Conservation (phyloP, 2,329 filamentous ascomycete genomes). For the Aureobasidium leucospermi region DNA sequence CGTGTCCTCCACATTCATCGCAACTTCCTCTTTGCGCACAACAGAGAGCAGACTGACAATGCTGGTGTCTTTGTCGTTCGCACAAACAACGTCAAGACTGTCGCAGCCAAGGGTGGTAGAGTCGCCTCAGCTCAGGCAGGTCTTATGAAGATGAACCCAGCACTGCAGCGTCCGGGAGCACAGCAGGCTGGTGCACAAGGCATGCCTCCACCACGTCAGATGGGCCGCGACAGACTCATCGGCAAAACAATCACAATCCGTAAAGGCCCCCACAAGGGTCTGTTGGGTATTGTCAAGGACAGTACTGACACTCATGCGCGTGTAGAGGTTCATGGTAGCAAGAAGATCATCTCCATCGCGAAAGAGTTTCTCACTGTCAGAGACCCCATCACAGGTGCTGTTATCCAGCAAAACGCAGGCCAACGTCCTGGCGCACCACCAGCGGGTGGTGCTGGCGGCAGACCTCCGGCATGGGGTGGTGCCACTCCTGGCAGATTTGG, state of each 20-base stretch:
- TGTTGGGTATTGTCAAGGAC: conserved; percentile 92
- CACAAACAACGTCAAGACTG: conserved; percentile 75
- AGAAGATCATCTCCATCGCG: conserved; percentile 77
- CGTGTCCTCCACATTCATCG: conserved; percentile 91
- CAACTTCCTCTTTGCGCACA: conserved; percentile 85
- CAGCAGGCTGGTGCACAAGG: conserved; percentile 43
- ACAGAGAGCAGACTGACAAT: conserved; percentile 75
- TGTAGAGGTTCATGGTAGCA: conserved; percentile 90
- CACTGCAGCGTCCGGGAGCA: conserved; percentile 62
- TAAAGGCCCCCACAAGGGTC: conserved; percentile 82
- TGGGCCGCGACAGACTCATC: conserved; percentile 74
- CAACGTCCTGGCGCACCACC: conserved; percentile 40
- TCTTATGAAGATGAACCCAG: conserved; percentile 86
- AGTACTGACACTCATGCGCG: conserved; percentile 78
- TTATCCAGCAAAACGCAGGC: conserved; percentile 57
- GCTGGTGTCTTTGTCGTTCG: conserved; percentile 84
- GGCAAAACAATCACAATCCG: conserved; percentile 87
- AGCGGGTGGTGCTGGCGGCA: conserved; percentile 31
- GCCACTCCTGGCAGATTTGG: conserved; percentile 31
- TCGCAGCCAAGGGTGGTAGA: conserved; percentile 89
- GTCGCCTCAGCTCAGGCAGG: conserved; percentile 67
- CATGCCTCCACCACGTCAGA: conserved; percentile 63
- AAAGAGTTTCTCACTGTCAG: conserved; percentile 80
- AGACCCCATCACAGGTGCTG: conserved; percentile 68
- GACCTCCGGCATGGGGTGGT: conserved; percentile 24